Percentiles rank a stretch among this genome's conserved stretches.
These are phyloP conservation scores for Cerioporus squamosus DNA, from an alignment of 1,284 basidiomycete genomes.

Conservation along the genomic window DNA sequence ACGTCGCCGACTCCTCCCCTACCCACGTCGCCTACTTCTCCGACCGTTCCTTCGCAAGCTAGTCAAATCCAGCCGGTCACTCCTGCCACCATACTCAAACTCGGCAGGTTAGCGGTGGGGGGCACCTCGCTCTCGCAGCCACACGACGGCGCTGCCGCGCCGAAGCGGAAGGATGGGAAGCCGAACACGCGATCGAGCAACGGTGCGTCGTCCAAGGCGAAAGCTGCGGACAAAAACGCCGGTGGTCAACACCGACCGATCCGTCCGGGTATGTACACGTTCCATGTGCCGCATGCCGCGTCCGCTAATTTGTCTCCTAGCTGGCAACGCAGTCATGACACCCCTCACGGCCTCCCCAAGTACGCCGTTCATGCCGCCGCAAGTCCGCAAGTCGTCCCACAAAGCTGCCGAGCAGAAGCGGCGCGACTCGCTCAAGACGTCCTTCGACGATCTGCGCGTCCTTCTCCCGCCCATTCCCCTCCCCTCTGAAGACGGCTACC, in stretches of 20 bases:
- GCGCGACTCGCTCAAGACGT: slow-evolving; percentile 93
- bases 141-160: slow-evolving; percentile 14
- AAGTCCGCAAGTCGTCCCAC: slow-evolving; percentile 86
- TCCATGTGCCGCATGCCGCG: not conserved
- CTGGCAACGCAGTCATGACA: slow-evolving; percentile 26
- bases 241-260: slow-evolving; percentile 52
- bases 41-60: slow-evolving; percentile 19
- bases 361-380: slow-evolving; percentile 34
- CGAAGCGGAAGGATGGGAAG: slow-evolving; percentile 28
- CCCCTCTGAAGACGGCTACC: slow-evolving; percentile 67
- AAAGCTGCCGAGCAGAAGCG: slow-evolving; percentile 98
- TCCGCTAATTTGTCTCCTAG: slow-evolving; percentile 11
- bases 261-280: slow-evolving; percentile 58
- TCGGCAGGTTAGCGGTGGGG: slow-evolving; percentile 62
- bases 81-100: slow-evolving; percentile 86
- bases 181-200: slow-evolving; percentile 35
- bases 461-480: slow-evolving; percentile 89
- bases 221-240: slow-evolving; percentile 24
- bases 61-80: slow-evolving; percentile 73
- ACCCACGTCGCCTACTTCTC: slow-evolving; percentile 25
- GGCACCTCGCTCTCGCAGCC: slow-evolving; percentile 43
- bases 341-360: slow-evolving; percentile 28
- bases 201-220: slow-evolving; percentile 17
- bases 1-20: slow-evolving; percentile 21
- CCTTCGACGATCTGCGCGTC: slow-evolving; percentile 91